A percentile compares a stretch with the other conserved stretches of the same genome.
phyloP scores from a whole-genome alignment of 768 basidiomycete genomes.

The Russula dissimulans region DNA sequence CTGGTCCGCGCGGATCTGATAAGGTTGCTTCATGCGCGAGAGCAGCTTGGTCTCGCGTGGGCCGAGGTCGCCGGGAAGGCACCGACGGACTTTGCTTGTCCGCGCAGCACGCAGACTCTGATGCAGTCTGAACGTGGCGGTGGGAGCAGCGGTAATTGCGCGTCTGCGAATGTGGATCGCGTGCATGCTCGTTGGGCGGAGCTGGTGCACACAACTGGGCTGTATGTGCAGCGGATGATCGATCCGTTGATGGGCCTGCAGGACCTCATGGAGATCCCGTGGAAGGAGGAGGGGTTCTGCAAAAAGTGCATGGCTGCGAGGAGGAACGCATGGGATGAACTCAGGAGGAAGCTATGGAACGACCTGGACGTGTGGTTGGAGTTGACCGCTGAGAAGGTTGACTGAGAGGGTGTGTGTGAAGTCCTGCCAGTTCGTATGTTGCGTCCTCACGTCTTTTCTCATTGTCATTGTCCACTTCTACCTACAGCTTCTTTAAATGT shows the following conservation, averaged over 20 bases:
- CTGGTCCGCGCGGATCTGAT: slow-evolving; percentile 20
- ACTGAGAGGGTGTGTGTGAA: not conserved
- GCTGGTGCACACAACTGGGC: slow-evolving; percentile 17
- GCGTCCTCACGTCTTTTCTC: not conserved
- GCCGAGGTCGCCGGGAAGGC: slow-evolving; percentile 11
- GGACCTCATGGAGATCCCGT: slow-evolving; percentile 25
- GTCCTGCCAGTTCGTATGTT: no score
- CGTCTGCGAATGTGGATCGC: slow-evolving; percentile 7
- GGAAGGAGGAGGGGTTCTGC: slow-evolving; percentile 29
- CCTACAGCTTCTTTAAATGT: not conserved
- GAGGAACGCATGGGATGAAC: slow-evolving; percentile 25
- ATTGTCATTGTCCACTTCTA: not conserved
- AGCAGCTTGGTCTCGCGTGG: slow-evolving; percentile 23
- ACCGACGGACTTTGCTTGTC: slow-evolving; percentile 19
- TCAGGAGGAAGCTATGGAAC: slow-evolving; percentile 14
- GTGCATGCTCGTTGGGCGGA: slow-evolving; percentile 16
- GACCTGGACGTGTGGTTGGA: slow-evolving; percentile 16
- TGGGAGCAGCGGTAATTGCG: not conserved
- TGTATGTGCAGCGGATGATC: slow-evolving; percentile 26
- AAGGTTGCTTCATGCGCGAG: slow-evolving; percentile 21
- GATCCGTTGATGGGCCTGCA: slow-evolving; percentile 32
- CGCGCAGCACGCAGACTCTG: not conserved
- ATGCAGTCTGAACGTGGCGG: not conserved
- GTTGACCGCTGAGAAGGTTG: not conserved
- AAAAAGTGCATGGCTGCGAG: slow-evolving; percentile 26